phyloP scores from a whole-genome alignment of 2,329 filamentous ascomycete genomes.

The Trichoderma sp. region DNA sequence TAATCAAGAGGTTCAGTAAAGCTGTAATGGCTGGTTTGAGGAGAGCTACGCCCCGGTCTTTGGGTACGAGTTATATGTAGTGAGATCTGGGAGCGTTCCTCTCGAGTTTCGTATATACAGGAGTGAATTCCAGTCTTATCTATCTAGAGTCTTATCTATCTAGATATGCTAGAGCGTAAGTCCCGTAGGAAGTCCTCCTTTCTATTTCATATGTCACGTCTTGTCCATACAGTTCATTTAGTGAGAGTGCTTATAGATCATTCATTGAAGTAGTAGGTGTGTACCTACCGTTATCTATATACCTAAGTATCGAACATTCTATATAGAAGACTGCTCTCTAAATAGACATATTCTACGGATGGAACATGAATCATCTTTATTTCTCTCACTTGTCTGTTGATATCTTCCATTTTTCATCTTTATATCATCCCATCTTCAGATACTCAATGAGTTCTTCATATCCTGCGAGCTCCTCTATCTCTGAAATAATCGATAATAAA shows the following conservation, averaged over 20 bases:
- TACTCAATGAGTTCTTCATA: background rate
- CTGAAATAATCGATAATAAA: background rate
- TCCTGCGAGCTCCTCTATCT: background rate
- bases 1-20: no score
- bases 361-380: no score
- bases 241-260: background rate
- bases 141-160: background rate
- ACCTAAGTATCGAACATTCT: no score
- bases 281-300: no score
- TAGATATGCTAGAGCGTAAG: background rate
- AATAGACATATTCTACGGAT: no score
- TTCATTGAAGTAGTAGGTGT: background rate
- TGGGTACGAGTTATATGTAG: no score
- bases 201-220: background rate
- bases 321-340: no score
- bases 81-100: no score
- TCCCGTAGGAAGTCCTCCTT: rapidly evolving
- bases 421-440: background rate
- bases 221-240: rapidly evolving
- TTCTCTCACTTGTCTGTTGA: no score
- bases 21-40: no score
- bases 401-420: background rate
- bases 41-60: no score
- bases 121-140: background rate
- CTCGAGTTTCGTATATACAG: background rate